Base-by-base conservation (phyloP, 495 filamentous ascomycete species). In the Staphylotrichum tortipilum region DNA sequence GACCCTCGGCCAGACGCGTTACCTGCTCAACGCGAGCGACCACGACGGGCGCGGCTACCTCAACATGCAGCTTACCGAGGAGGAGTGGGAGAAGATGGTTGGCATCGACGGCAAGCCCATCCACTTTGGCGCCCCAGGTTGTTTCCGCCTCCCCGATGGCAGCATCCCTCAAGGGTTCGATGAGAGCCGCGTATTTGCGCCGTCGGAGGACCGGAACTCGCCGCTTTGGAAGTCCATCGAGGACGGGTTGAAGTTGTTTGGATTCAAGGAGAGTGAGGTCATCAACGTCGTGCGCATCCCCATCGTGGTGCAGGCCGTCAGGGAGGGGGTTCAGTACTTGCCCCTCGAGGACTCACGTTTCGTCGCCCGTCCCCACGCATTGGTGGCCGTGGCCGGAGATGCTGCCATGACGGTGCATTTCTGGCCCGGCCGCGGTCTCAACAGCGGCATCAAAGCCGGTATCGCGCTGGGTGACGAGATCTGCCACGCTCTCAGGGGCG, bases 61-160 rank as follows among this genome's bases (percentile, higher is more conserved):
- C 47, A 68, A 68, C 53, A 68, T 68, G 66, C 66, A 68, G 49
- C 52, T 68, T 12, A 68, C 66, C 2, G 66, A 68, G 44, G 62
- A 66, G 21, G 66, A 68, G 43, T 68, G 66, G 66, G 53, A 67
- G 36, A 62, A 67, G 43, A 68, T 68, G 66, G 48, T 68, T 2
- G 48, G 55, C 2, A 46, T 59, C 7, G 66, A 68, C 31, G 66
- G 66, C 11, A 46, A 64, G 24, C 66, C 66, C 2, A 57, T 68
- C 21, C 61, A 62, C 47, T 68, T 68, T 41, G 66, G 66, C n/a
- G 46, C 56, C 1, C 66, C 66, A 0, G 64, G 55, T 0, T 68
- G 64, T 35, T 35, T 68, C 18, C 50, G 59, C 7, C 44, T 55
- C 4, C 41, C 52, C 0, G 59, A 67, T 45, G 65, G 65, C 1